Conservation (phyloP, 495 filamentous ascomycete genomes). For the Annulohypoxylon bovei region DNA sequence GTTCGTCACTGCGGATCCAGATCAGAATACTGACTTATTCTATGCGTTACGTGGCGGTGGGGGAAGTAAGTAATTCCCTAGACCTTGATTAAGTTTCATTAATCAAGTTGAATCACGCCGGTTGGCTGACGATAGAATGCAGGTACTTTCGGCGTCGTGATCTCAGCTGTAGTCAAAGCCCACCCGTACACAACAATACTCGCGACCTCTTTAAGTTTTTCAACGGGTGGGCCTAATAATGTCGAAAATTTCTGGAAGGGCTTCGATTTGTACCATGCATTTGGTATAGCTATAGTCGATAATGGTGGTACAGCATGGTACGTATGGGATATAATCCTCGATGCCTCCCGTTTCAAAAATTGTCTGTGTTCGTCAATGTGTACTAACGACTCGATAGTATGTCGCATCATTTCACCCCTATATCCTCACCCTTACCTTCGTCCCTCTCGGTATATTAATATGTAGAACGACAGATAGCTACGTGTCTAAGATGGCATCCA, state of each 20-base stretch:
- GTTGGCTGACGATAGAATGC: conserved; percentile 6
- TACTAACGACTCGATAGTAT: conserved; percentile 28
- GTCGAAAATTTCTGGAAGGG: conserved; percentile 41
- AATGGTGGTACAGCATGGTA: conserved; percentile 43
- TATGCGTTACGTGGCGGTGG: conserved; percentile 71
- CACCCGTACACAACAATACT: conserved; percentile 43
- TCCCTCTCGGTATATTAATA: not conserved
- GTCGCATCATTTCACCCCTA: not conserved
- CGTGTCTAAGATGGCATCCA: conserved; percentile 25
- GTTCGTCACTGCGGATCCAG: conserved; percentile 61
- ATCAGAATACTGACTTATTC: conserved; percentile 66
- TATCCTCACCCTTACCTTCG: not conserved
- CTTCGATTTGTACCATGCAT: conserved; percentile 43
- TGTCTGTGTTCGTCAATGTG: conserved; percentile 10
- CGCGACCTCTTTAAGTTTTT: conserved; percentile 39
- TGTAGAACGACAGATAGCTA: conserved; percentile 29
- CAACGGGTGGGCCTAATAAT: conserved; percentile 42
- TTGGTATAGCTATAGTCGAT: conserved; percentile 42
- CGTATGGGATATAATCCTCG: not conserved
- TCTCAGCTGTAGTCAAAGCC: conserved; percentile 55
- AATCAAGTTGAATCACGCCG: not conserved
- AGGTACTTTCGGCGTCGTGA: conserved; percentile 64
- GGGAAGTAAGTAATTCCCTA: conserved; percentile 49
- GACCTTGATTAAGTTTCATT: not conserved
- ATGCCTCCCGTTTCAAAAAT: not conserved